Evolutionary conservation across 2,329 filamentous ascomycete genomes (phyloP), one percentile per base, ranked within the genome.

Genomic region (Pseudocercospora pini-densiflorae): DNA sequence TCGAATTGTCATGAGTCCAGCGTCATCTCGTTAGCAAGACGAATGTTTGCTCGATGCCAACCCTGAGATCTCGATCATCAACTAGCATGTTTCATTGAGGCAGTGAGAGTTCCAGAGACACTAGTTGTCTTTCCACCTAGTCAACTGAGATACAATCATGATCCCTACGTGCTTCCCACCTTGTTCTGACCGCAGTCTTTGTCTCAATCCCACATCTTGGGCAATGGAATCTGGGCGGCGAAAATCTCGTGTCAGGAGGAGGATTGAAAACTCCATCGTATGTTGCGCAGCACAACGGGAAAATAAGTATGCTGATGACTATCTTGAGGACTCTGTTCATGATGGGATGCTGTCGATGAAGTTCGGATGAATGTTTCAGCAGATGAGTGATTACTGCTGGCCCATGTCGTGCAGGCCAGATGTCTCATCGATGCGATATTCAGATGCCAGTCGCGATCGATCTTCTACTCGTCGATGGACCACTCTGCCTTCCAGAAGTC

Each of bases 401-500:
- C n/a, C n/a, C 36, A 14, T 40, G 36, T 40, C 16, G 36, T 14
- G 6, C 36, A 40, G 16, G 5, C 36, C 36, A n/a, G 14, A 40
- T 40, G 1, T n/a, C 14, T 1, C 36, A 40, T 40, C 6, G 40
- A 16, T n/a, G 40, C n/a, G 1, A 43, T 43, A 16, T 16, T 19
- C 19, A n/a, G 16, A 7, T 19, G 40, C 16, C 40, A 43, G 16
- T 23, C 6, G 47, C 47, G 47, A 31, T 36, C 16, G 23, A 19
- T 27, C 9, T 45, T 51, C 24, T 21, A 36, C 12, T 31, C 79
- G 29, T 77, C 76, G 31, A 70, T 64, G 24, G 66, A 62, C 68
- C 70, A 72, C 67, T 80, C 78, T 43, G 73, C 70, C 29, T 61
- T 68, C 79, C 80, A 82, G 66, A 81, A 81, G 12, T 74, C 73